Base-by-base conservation (phyloP, 169 alveolate species). In the Eimeria acervulina region DNA sequence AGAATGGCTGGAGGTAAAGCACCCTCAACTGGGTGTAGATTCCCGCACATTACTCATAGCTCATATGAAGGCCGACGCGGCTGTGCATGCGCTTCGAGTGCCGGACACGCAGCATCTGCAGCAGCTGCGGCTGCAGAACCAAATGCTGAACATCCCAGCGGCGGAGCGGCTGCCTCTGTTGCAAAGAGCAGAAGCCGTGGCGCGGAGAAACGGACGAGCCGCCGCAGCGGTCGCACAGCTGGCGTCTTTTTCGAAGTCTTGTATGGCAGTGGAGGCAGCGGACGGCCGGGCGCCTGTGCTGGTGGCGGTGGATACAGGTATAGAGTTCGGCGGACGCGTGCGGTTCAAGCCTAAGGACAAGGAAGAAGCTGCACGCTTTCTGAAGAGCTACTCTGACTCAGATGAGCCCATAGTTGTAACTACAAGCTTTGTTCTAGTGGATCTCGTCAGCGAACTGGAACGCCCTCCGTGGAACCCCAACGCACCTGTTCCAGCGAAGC, bases 291-390 rank as follows among this genome's bases (percentile, higher is more conserved):
- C 81, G 59, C 93, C 93, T 3, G 93, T 87, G n/a, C 40, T 87
- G 93, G 28, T 87, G n/a, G 93, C 93, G 55, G 93, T 87, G 10
- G 93, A 87, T 63, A 87, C 93, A 31, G 93, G 93, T 17, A 59
- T 87, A 7, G 36, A 31, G 61, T 59, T 87, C 28, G 47, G 66
- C 8, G 93, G 93, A 12, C 51, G n/a, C 7, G 81, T 87, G 59
- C 52, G 33, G 81, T 87, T 87, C 93, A 87, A 87, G 81, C 93
- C 93, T 19, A 87, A 63, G 47, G 80, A 63, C 61, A 87, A 87
- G 59, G 81, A 87, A 17, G 93, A 87, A 63, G 93, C 93, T 28
- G 93, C 66, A 36, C 36, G 93, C 81, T 87, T 87, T n/a, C 93
- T 87, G 31, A 36, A 87, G 81, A 63, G 81, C 31, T 87, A 87